Conservation (phyloP, 805 yeast species). For the Candida fluviatilis region DNA sequence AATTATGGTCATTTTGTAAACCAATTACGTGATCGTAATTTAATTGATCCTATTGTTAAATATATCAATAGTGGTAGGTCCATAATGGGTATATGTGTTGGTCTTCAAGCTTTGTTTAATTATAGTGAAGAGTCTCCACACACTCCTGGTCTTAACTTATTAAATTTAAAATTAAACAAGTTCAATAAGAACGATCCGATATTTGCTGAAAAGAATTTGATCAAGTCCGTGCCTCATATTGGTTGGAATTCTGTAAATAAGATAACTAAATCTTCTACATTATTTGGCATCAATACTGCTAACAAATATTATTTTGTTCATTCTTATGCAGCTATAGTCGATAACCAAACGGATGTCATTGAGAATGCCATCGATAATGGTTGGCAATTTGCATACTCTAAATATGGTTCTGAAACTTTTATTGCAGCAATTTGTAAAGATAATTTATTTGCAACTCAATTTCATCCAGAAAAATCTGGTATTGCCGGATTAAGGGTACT, state of each 20-base stretch:
- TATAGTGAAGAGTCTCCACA: conserved; percentile 71
- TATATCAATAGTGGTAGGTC: conserved; percentile 79
- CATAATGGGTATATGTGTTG: conserved; percentile 97
- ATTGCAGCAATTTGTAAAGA: conserved; percentile 75
- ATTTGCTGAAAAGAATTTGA: conserved; percentile 22
- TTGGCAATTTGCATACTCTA: conserved; percentile 73
- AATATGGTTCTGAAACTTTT: conserved; percentile 75
- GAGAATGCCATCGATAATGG: conserved; percentile 25
- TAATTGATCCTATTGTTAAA: conserved; percentile 59
- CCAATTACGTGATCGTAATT: conserved; percentile 55
- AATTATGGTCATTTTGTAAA: conserved; percentile 92
- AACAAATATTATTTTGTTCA: conserved; percentile 92
- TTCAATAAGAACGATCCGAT: conserved; percentile 45
- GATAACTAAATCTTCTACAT: conserved; percentile 20
- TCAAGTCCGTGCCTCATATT: conserved; percentile 90
- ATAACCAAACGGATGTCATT: conserved; percentile 22
- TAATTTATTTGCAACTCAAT: conserved; percentile 91
- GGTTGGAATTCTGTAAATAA: conserved; percentile 77
- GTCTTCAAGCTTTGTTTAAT: conserved; percentile 78
- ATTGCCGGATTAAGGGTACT: conserved; percentile 79
- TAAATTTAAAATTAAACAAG: conserved; percentile 45
- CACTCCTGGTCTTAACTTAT: conserved; percentile 60
- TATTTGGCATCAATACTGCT: conserved; percentile 62
- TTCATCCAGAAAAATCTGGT: conserved; percentile 99
- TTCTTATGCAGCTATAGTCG: conserved; percentile 78